These are phyloP conservation scores for Suillus tomentosus DNA, from an alignment of 768 basidiomycete species.

Conservation along the genomic window DNA sequence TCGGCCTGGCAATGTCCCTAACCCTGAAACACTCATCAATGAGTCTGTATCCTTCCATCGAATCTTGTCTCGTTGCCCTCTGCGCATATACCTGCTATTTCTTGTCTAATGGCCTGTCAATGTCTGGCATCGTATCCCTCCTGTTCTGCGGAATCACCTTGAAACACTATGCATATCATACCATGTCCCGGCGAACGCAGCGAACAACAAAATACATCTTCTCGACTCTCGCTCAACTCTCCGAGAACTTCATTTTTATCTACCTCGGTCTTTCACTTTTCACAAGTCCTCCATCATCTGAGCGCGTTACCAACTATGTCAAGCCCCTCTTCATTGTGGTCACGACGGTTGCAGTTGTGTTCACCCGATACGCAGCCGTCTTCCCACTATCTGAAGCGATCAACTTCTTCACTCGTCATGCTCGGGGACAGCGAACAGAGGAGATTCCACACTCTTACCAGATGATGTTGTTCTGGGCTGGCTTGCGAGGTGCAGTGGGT, in stretches of 20 bases:
- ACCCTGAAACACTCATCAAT: constrained; percentile 94
- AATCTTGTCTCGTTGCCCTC: constrained; percentile 94
- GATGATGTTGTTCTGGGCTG: constrained; percentile 99
- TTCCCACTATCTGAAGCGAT: constrained; percentile 94
- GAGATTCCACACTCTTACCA: constrained; percentile 97
- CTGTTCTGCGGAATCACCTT: constrained; percentile 99
- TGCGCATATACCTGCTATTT: constrained; percentile 98
- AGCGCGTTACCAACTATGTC: constrained; percentile 80
- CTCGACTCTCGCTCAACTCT: constrained; percentile 88
- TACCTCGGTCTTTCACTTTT: constrained; percentile 98
- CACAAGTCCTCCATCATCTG: constrained; percentile 78
- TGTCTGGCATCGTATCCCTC: constrained; percentile 96
- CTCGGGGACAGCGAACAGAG: constrained; percentile 82
- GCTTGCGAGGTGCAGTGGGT: constrained; percentile 93
- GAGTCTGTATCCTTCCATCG: constrained; percentile 85
- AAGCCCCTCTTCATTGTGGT: constrained; percentile 95
- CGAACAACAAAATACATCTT: constrained; percentile 95
- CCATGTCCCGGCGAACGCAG: constrained; percentile 95
- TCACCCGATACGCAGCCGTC: constrained; percentile 93
- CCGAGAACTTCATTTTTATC: constrained; percentile 99
- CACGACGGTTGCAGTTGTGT: constrained; percentile 88
- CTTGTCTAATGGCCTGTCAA: constrained; percentile 93
- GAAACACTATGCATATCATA: constrained; percentile 99
- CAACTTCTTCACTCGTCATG: constrained; percentile 88
- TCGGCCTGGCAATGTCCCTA: constrained; percentile 89